Evolutionary conservation across 2,329 filamentous ascomycete genomes (phyloP), one percentile per base, ranked within the genome.

Genomic region (Colletotrichum navitas): DNA sequence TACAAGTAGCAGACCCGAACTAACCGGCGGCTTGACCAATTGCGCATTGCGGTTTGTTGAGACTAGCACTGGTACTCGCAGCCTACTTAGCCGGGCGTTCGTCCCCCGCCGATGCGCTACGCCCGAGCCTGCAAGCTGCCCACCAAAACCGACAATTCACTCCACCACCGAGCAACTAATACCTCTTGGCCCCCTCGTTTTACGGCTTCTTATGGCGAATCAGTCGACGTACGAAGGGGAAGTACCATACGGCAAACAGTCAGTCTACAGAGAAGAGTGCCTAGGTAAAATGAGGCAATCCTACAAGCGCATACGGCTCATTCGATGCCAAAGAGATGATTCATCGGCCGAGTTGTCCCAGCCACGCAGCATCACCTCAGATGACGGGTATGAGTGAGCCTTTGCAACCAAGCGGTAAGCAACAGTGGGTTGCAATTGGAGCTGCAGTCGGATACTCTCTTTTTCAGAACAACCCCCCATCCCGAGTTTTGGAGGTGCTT

Each of bases 1-100:
- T 16, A 39, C 12, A 14, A 39, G 12, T 14, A 36, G 8, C 36
- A 39, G 8, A 14, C 7, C 36, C 3, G 36, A 39, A 4, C 39
- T 16, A 5, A 11, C 14, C 39, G 14, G 16, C 12, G 39, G 39
- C 39, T 39, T 39, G 36, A 5, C 54, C n/a, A 14, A 21, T 24
- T 24, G 10, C 21, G 24, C 43, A 41, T 49, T 26, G 29, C 41
- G 51, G 41, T 24, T 14, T 39, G 6, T 34, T 47, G 36, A 47
- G 21, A 14, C 63, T 60, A 60, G 34, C 10, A 34, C 34, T 34
- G 34, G 21, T 21, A 24, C n/a, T 14, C 26, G 32, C 18, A 43
- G 55, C 54, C 66, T 39, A 41, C 63, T 60, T 36, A 63, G 51
- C 43, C 68, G 68, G 63, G 68, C 68, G 68, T 58, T 29, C n/a